Evolutionary conservation across 2,329 filamentous ascomycete species (phyloP).

Genomic region (Aspergillus sp.): DNA sequence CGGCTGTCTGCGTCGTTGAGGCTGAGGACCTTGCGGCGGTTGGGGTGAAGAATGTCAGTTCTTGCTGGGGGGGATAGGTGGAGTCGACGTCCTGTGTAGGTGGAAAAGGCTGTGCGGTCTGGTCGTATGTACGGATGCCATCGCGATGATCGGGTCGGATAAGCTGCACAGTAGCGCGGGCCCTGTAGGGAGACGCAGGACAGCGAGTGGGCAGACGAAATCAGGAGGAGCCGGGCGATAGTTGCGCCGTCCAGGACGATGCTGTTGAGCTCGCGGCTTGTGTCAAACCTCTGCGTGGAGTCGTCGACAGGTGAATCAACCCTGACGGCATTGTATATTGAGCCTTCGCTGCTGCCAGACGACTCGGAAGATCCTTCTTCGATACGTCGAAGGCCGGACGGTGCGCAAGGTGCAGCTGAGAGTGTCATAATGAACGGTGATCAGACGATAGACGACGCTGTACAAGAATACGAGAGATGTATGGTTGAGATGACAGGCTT

Average conservation of each 20-base stretch:
- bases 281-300: slow-evolving; percentile 6
- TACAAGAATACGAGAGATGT: background rate
- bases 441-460: background rate
- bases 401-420: background rate
- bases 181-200: background rate
- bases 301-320: slow-evolving; percentile 28
- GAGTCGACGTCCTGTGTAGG: background rate
- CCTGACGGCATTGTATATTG: slow-evolving; percentile 38
- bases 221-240: slow-evolving; percentile 28
- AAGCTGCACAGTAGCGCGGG: background rate
- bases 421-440: background rate
- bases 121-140: slow-evolving; percentile 20
- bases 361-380: slow-evolving; percentile 23
- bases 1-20: slow-evolving; percentile 24
- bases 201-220: slow-evolving; percentile 8
- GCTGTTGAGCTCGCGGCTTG: slow-evolving; percentile 10
- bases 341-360: slow-evolving; percentile 34
- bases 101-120: slow-evolving; percentile 3
- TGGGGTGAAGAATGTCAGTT: background rate
- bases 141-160: slow-evolving; percentile 14
- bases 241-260: slow-evolving; percentile 24
- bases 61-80: background rate
- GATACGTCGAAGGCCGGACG: background rate
- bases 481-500: background rate
- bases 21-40: slow-evolving; percentile 22